A percentile compares a stretch with the other conserved stretches of the same genome.
Conservation (phyloP, 345 rosid species). For the Linum trigynum region DNA sequence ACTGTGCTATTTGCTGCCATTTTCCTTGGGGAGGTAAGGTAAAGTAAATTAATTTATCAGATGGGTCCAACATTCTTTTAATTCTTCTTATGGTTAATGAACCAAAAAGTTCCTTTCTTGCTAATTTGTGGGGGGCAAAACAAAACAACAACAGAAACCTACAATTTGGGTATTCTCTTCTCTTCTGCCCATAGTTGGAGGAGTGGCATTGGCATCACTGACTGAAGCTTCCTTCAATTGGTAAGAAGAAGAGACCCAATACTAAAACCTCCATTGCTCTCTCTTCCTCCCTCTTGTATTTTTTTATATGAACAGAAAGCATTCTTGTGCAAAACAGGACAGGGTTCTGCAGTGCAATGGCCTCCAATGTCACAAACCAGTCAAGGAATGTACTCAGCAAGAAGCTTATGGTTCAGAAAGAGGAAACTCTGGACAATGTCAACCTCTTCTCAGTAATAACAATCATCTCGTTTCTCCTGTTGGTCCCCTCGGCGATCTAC, state of each 20-base stretch:
- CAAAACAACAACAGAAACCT: conserved; percentile 39
- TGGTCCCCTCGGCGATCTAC: conserved; percentile 59
- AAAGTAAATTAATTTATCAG: background rate
- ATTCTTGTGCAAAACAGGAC: conserved; percentile 36
- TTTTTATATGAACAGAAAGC: background rate
- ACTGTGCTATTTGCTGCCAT: conserved; percentile 58
- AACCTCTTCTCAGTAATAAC: conserved; percentile 80
- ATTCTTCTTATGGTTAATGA: background rate
- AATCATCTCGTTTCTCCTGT: conserved; percentile 47
- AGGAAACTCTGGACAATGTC: conserved; percentile 78
- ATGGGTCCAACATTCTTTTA: background rate
- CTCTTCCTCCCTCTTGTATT: background rate
- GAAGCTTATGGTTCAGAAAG: conserved; percentile 55
- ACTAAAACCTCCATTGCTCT: background rate
- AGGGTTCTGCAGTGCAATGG: conserved; percentile 89
- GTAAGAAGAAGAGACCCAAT: conserved; percentile 24
- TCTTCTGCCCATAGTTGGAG: conserved; percentile 63
- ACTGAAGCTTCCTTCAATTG: conserved; percentile 76
- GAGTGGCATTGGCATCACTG: conserved; percentile 82
- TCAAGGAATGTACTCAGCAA: conserved; percentile 81
- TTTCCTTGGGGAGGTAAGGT: conserved; percentile 57
- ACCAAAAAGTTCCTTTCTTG: background rate
- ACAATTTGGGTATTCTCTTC: conserved; percentile 49
- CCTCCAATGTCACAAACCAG: conserved; percentile 86
- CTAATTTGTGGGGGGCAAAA: background rate